phyloP scores from a whole-genome alignment of 2,329 filamentous ascomycete genomes.

The Trichoderma koningii region DNA sequence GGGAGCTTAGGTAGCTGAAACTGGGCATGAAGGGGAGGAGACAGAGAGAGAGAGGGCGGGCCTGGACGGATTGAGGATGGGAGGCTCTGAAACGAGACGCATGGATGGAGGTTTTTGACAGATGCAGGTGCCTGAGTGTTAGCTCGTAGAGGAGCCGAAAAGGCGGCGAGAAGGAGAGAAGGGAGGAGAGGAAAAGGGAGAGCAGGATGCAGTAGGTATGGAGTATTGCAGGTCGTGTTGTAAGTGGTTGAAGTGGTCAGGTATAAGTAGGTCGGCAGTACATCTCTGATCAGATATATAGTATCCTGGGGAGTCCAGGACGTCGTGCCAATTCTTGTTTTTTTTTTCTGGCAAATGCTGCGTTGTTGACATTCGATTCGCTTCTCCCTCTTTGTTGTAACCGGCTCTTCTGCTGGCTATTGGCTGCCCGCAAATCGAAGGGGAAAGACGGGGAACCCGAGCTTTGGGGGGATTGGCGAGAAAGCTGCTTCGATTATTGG shows the following conservation, averaged over 20 bases:
- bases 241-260: background rate
- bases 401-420: background rate
- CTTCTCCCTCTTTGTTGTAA: background rate
- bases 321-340: background rate
- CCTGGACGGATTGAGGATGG: background rate
- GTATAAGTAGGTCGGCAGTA: background rate
- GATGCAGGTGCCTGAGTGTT: too few species aligned
- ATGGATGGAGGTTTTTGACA: background rate
- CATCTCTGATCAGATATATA: background rate
- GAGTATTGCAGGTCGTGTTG: background rate
- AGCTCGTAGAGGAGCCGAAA: background rate
- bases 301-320: background rate
- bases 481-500: background rate
- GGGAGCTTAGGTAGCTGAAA: conserved; percentile 10
- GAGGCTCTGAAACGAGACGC: background rate
- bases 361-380: conserved; percentile 16
- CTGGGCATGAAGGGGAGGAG: conserved; percentile 6
- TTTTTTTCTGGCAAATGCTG: background rate
- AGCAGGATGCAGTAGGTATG: background rate
- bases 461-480: conserved; percentile 11
- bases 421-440: background rate
- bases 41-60: background rate
- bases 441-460: background rate
- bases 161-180: background rate
- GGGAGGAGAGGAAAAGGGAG: background rate